Base-by-base conservation (phyloP, 1,139 yeast genomes). In the Fermentozyma sake region DNA sequence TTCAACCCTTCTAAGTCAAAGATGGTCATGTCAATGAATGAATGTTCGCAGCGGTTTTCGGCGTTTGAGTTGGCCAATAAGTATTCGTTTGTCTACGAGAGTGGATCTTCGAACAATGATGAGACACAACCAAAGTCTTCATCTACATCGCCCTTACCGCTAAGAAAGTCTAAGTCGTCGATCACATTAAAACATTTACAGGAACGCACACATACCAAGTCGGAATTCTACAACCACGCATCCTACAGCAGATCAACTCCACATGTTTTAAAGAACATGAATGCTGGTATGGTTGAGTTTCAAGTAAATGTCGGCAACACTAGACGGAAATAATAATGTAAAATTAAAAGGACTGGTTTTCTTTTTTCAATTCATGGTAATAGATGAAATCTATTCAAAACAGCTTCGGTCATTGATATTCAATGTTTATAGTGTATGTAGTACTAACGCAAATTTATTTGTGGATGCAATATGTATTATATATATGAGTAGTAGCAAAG, bases 261-360 rank as follows among this genome's bases (percentile, higher is more conserved):
- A 7, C 39, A 44, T 24, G 39, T 42, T 4, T 36, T 51, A 27
- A 52, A 57, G 38, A 54, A 47, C 36, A 57, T 61, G 61, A 52
- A 60, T 35, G 51, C 62, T 11, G 68, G 68, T 4, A 52, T 62
- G 41, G 48, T 52, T 20, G 60, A 58, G 37, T 63, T 63, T 37
- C 65, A 61, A 42, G 42, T 63, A 14, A 46, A 60, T 20, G 32
- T 48, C 24, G 28, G 31, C 23, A 26, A 22, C 7, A 29, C n/a
- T n/a, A n/a, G n/a, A n/a, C n/a, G n/a, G n/a, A n/a, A n/a, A n/a
- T n/a, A n/a, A n/a, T n/a, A n/a, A n/a, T n/a, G n/a, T n/a, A n/a
- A n/a, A n/a, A n/a, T n/a, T n/a, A n/a, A n/a, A n/a, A n/a, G n/a
- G n/a, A n/a, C n/a, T n/a, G n/a, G n/a, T n/a, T n/a, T n/a, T n/a